These are phyloP conservation scores for Cercospora citrullina DNA, from an alignment of 2,329 filamentous ascomycete genomes.

Conservation along the genomic window DNA sequence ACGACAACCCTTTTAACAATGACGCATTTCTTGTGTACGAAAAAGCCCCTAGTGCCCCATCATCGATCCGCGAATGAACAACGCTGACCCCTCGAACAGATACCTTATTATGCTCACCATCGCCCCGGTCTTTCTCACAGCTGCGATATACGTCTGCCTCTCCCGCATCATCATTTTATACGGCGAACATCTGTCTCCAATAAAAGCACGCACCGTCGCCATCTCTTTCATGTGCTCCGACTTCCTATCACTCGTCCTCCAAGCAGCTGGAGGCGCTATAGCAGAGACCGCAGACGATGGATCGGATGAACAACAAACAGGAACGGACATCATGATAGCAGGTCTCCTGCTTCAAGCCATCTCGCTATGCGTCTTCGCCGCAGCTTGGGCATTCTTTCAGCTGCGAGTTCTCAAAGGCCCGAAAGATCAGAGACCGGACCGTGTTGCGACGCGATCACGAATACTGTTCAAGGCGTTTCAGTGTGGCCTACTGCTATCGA, in stretches of 20 bases:
- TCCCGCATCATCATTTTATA: slow-evolving; percentile 60
- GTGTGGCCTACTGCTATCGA: slow-evolving; percentile 55
- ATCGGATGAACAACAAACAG: slow-evolving; percentile 45
- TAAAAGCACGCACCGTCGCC: slow-evolving; percentile 44
- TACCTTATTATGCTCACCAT: slow-evolving; percentile 60
- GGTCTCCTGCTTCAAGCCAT: slow-evolving; percentile 59
- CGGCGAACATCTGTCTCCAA: slow-evolving; percentile 41
- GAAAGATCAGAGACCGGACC: slow-evolving; percentile 24
- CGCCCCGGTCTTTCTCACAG: slow-evolving; percentile 58
- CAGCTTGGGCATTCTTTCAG: slow-evolving; percentile 40
- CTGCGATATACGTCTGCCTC: slow-evolving; percentile 58
- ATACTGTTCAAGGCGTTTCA: slow-evolving; percentile 57
- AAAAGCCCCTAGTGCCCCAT: slow-evolving; percentile 28
- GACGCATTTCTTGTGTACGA: slow-evolving; percentile 52
- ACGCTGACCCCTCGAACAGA: slow-evolving; percentile 32
- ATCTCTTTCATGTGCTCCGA: slow-evolving; percentile 60
- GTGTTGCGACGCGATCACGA: slow-evolving; percentile 43
- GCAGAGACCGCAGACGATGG: slow-evolving; percentile 50
- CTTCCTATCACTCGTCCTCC: slow-evolving; percentile 56
- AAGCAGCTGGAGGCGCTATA: slow-evolving; percentile 59
- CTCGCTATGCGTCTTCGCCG: slow-evolving; percentile 50
- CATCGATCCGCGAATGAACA: not conserved
- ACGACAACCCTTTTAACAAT: slow-evolving; percentile 53
- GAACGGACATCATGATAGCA: slow-evolving; percentile 58
- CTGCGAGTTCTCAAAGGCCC: slow-evolving; percentile 12